Conservation (phyloP, 2,329 filamentous ascomycete species). For the Colletotrichum phormii region DNA sequence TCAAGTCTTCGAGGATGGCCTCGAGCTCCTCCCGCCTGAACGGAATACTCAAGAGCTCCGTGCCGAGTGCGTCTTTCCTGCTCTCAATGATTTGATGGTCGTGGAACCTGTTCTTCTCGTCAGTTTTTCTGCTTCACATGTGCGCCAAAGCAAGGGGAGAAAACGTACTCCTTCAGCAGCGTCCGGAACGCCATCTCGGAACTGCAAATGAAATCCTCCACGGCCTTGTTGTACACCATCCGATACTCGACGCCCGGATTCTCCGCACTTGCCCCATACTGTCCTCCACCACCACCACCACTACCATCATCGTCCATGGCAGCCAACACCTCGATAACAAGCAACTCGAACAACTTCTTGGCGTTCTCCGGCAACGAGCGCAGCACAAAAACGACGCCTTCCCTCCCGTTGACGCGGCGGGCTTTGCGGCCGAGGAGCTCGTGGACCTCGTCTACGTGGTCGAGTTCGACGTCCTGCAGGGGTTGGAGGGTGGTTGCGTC, state of each 20-base stretch:
- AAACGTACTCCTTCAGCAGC: conserved; percentile 84
- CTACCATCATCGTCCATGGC: conserved; percentile 67
- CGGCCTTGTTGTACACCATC: conserved; percentile 92
- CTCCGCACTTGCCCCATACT: conserved; percentile 52
- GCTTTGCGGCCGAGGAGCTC: conserved; percentile 85
- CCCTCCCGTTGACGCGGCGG: conserved; percentile 84
- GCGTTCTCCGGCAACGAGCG: conserved; percentile 94
- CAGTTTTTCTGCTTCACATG: not conserved
- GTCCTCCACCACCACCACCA: conserved; percentile 48
- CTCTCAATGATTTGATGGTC: conserved; percentile 98
- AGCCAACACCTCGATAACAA: conserved; percentile 86
- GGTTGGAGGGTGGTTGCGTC: conserved; percentile 91
- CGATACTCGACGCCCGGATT: conserved; percentile 87
- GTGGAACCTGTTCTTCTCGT: conserved; percentile 73
- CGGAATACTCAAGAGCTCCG: conserved; percentile 86
- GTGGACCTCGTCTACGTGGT: conserved; percentile 91
- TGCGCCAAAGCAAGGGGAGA: not conserved
- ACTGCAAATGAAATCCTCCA: conserved; percentile 96
- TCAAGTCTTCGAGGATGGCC: conserved; percentile 82
- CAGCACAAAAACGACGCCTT: conserved; percentile 91
- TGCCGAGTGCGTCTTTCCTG: conserved; percentile 85
- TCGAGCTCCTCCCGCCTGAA: conserved; percentile 91
- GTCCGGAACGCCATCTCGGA: conserved; percentile 97
- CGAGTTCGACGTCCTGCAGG: conserved; percentile 73
- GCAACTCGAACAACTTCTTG: conserved; percentile 83